A percentile compares a stretch with the other conserved stretches of the same genome.
phyloP scores from a whole-genome alignment of 2,329 filamentous ascomycete species.

The Fusarium gaditjirri region DNA sequence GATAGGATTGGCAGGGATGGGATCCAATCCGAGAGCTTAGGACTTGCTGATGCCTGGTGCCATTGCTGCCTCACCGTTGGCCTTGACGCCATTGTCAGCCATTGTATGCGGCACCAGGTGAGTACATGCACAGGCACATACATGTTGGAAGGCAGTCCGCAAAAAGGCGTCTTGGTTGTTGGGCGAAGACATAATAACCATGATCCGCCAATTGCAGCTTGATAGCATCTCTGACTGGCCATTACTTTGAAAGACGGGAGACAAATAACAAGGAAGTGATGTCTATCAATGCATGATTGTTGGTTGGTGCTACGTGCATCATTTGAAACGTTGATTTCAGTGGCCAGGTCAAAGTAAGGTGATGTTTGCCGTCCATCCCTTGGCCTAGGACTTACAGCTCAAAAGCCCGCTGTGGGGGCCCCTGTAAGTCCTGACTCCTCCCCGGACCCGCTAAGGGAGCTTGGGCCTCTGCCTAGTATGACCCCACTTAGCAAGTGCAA shows the following conservation, averaged over 20 bases:
- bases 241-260: not conserved
- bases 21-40: not conserved
- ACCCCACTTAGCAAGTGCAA: not conserved
- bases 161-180: constrained; percentile 1
- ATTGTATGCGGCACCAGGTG: not conserved
- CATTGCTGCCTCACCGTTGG: not conserved
- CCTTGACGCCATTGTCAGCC: not conserved
- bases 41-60: constrained; percentile 13
- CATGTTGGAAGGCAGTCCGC: not conserved
- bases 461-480: constrained; percentile 5
- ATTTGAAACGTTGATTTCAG: not conserved
- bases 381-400: constrained; percentile 5
- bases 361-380: not conserved
- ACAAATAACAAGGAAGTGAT: not conserved
- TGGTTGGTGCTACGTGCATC: not conserved
- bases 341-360: not conserved
- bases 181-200: not conserved
- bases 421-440: constrained; percentile 4
- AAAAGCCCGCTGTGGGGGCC: not conserved
- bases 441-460: constrained; percentile 4
- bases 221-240: not conserved
- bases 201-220: not conserved
- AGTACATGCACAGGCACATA: not conserved
- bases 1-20: not conserved
- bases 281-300: not conserved